Evolutionary conservation across 2,329 filamentous ascomycete genomes (phyloP).

Genomic region (Aspergillus spinulosporus): DNA sequence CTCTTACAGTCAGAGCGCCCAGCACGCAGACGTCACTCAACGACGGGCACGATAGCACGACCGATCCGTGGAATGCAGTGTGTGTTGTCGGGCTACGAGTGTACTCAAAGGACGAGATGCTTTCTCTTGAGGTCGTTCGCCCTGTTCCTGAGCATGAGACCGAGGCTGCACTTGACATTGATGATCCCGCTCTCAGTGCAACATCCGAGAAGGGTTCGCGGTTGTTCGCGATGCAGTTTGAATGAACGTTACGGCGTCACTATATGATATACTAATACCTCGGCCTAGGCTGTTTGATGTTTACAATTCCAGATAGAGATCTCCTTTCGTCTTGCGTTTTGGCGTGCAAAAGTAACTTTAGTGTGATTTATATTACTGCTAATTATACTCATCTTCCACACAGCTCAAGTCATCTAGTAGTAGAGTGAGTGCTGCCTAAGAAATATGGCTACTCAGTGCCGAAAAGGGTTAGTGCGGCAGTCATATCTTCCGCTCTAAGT

Average conservation of each 20-base stretch:
- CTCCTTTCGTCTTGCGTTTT: not conserved
- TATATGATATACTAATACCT: not conserved
- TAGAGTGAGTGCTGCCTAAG: not conserved
- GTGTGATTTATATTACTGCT: not conserved
- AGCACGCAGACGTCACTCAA: slow-evolving; percentile 15
- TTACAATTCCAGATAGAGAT: not conserved
- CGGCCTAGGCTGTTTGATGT: not conserved
- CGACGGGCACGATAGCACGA: slow-evolving; percentile 23
- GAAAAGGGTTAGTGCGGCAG: not conserved
- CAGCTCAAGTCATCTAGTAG: not conserved
- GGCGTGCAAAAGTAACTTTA: not conserved
- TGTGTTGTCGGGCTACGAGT: slow-evolving; percentile 61
- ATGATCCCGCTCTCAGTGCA: slow-evolving; percentile 41
- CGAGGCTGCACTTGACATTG: slow-evolving; percentile 45
- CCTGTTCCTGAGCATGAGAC: slow-evolving; percentile 41
- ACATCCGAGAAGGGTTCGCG: slow-evolving; percentile 28
- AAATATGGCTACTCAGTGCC: not conserved
- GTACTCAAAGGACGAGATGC: slow-evolving; percentile 53
- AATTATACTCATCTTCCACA: not conserved
- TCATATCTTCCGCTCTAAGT: not conserved
- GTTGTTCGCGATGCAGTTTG: slow-evolving; percentile 9
- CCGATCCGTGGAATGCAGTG: slow-evolving; percentile 60
- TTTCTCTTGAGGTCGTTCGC: slow-evolving; percentile 56
- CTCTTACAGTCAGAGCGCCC: slow-evolving; percentile 13
- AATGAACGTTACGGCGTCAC: not conserved